Evolutionary conservation across 176 grass and related monocot species (phyloP).

Genomic region (Carex littledalei): DNA sequence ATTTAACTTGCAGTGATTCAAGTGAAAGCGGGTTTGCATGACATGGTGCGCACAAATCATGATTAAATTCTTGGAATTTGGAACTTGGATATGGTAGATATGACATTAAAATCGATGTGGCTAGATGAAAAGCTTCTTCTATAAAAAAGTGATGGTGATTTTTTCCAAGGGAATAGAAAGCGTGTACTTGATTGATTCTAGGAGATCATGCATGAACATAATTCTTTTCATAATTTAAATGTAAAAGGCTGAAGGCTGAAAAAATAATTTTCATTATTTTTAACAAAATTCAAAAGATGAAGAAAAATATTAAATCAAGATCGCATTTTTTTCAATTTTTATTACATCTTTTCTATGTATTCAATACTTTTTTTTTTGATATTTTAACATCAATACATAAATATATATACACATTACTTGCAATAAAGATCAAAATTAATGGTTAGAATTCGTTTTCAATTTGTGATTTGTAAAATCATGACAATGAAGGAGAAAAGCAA

Average conservation of each 20-base stretch:
- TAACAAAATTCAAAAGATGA: too few relatives aligned
- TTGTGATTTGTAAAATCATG: neutral
- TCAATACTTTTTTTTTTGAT: neutral
- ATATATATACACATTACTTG: neutral
- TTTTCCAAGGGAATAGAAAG: neutral
- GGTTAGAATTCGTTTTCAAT: neutral
- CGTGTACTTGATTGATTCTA: neutral
- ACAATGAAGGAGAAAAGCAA: too few relatives aligned
- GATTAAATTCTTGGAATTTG: neutral
- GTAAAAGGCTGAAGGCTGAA: neutral
- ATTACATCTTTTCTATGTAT: neutral
- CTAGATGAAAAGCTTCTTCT: conserved; percentile 1
- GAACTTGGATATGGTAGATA: neutral
- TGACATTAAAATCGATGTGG: neutral
- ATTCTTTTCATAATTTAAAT: neutral
- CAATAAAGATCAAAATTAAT: neutral
- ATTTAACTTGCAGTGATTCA: neutral
- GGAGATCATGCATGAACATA: neutral
- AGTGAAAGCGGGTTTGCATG: conserved; percentile 3
- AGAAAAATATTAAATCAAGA: too few relatives aligned
- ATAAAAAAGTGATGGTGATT: neutral
- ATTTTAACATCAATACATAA: neutral
- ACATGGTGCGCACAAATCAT: conserved; percentile 7
- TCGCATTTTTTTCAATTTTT: neutral
- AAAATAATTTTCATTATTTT: neutral